phyloP scores from a whole-genome alignment of 2,329 filamentous ascomycete species.

The Cytospora mali region DNA sequence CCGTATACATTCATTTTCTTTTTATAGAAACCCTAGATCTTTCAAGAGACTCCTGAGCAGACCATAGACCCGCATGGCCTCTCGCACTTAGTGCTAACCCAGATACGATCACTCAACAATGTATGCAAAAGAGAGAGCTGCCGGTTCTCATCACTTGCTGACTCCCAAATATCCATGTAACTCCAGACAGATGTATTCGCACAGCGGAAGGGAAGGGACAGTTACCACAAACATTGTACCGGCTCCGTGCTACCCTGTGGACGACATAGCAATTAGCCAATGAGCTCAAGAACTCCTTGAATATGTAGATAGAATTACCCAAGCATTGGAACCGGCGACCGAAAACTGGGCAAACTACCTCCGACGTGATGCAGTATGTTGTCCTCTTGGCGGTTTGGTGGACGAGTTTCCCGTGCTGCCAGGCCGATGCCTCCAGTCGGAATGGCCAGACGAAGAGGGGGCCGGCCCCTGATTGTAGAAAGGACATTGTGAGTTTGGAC shows the following conservation, averaged over 20 bases:
- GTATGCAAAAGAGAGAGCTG: background rate
- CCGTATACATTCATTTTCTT: background rate
- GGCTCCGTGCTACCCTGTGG: background rate
- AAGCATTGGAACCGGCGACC: background rate
- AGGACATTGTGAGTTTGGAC: background rate
- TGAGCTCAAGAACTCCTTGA: too few relatives aligned
- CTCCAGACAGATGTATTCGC: background rate
- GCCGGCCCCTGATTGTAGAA: background rate
- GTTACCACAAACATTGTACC: background rate
- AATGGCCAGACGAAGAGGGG: background rate
- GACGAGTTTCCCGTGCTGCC: constrained; percentile 8
- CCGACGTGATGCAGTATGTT: constrained; percentile 11
- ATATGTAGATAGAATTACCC: background rate
- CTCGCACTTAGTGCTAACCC: background rate
- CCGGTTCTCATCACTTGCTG: background rate
- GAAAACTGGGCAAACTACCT: background rate
- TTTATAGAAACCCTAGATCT: background rate
- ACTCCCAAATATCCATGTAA: background rate
- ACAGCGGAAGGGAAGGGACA: background rate
- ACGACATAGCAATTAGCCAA: background rate
- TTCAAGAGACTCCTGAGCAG: background rate
- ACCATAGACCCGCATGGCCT: background rate
- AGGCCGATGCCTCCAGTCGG: background rate
- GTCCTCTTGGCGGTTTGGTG: background rate
- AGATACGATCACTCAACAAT: background rate